Conservation (phyloP, 495 filamentous ascomycete genomes). For the Halenospora varia region DNA sequence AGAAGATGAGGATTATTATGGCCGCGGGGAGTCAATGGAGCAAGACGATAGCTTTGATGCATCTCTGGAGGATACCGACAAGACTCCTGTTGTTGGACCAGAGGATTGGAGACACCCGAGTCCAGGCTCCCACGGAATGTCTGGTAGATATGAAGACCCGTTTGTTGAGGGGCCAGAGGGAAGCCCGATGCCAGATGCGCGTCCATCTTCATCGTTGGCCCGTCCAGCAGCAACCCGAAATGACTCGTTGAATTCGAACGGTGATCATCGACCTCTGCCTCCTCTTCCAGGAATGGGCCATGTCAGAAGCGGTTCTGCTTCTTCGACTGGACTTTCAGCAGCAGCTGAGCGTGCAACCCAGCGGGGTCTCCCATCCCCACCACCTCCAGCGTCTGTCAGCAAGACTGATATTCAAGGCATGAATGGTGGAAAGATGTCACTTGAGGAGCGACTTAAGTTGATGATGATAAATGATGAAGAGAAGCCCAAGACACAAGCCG, state of each 20-base stretch:
- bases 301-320: constrained; percentile 35
- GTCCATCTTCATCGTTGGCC: constrained; percentile 33
- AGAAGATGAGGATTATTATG: constrained; percentile 71
- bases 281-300: constrained; percentile 56
- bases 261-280: constrained; percentile 71
- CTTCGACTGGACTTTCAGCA: constrained; percentile 47
- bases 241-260: constrained; percentile 67
- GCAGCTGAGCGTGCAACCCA: constrained; percentile 63
- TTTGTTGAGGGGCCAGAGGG: constrained; percentile 62
- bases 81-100: constrained; percentile 93
- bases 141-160: constrained; percentile 60
- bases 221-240: constrained; percentile 37
- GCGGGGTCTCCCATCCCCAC: constrained; percentile 61
- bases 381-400: constrained; percentile 54
- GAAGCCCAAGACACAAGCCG: constrained; percentile 43
- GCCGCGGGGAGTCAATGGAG: constrained; percentile 59
- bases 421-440: constrained; percentile 63
- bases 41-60: constrained; percentile 91
- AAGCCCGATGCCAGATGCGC: constrained; percentile 54
- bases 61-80: constrained; percentile 89
- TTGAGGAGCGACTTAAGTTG: constrained; percentile 76
- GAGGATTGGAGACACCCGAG: constrained; percentile 91
- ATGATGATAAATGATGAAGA: constrained; percentile 73
- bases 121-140: constrained; percentile 43
- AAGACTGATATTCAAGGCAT: constrained; percentile 70